Evolutionary conservation across 164 flowering plant genomes (phyloP), one percentile per base, ranked within the genome.

Genomic region (Euptelea pleiosperma): DNA sequence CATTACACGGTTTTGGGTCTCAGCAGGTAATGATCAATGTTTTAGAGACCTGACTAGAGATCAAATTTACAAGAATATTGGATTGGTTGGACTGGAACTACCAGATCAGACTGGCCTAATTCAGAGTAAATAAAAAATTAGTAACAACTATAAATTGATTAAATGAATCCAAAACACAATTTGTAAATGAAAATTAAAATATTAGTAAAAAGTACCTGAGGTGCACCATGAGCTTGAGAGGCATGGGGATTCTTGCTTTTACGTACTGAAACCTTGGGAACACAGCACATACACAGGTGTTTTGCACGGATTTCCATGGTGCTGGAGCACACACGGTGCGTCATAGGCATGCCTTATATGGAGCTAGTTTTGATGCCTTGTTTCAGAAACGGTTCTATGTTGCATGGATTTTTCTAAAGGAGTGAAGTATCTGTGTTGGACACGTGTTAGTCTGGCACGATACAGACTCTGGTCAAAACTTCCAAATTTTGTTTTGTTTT

Each of bases 1-100:
- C 97, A 93, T 64, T 93, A 91, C 73, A 76, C 87, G 4, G 69
- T 85, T 66, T 77, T 93, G 70, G 99, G 99, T 52, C 97, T 94
- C 68, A 84, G 85, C 79, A 86, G 99, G 99, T 94, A 77, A 64
- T 39, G 36, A 21, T 16, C 51, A 24, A 8, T 58, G 52, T 34
- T 45, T 57, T 8, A 33, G 16, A 22, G 9, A 11, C 31, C 16
- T 28, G 25, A 51, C n/a, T 16, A n/a, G 39, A 24, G 10, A 14
- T 2, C 25, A 49, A 7, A 8, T 22, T 29, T 19, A 31, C 43
- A 11, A 37, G 1, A 8, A 15, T 34, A 34, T 14, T 34, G 14
- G 24, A 3, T 33, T 21, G 11, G 22, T 3, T 28, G 3, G 8
- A 52, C 25, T n/a, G n/a, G n/a, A n/a, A n/a, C n/a, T n/a, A n/a